phyloP scores from a whole-genome alignment of 2,329 filamentous ascomycete genomes.

The Sclerotinia nivalis region DNA sequence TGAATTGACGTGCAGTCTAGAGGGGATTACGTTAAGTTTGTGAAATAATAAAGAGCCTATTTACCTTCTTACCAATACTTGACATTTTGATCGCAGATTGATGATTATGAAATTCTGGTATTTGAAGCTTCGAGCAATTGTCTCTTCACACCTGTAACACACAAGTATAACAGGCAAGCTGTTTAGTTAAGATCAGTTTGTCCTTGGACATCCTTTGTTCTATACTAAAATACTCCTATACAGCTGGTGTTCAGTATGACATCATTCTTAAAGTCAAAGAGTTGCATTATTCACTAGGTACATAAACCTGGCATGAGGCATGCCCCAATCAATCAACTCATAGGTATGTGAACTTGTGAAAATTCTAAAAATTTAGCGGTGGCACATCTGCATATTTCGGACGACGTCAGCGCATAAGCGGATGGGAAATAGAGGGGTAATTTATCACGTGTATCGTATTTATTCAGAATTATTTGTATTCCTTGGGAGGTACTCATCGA shows the following conservation, averaged over 20 bases:
- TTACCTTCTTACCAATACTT: constrained; percentile 12
- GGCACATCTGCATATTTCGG: constrained; percentile 2
- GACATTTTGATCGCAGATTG: constrained; percentile 2
- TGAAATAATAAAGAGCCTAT: not conserved
- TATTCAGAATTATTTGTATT: not conserved
- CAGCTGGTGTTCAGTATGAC: constrained; percentile 6
- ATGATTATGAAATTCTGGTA: not conserved
- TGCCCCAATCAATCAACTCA: constrained; percentile 8
- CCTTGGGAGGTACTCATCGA: not conserved
- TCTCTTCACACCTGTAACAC: not conserved
- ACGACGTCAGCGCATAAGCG: constrained; percentile 14
- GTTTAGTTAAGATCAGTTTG: not conserved
- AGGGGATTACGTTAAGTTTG: not conserved
- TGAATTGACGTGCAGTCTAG: not conserved
- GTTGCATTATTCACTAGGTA: not conserved
- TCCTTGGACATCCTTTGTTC: constrained; percentile 11
- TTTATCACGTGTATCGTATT: not conserved
- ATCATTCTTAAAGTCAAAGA: constrained; percentile 14
- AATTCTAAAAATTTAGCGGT: not conserved
- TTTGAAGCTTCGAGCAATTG: not conserved
- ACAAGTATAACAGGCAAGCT: not conserved
- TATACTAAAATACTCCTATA: not conserved
- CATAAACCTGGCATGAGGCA: not conserved
- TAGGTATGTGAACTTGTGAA: constrained; percentile 6
- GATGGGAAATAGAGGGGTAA: constrained; percentile 14